These are phyloP conservation scores for Pichia kudriavzevii DNA, from an alignment of 1,139 yeast genomes.

Conservation along the genomic window DNA sequence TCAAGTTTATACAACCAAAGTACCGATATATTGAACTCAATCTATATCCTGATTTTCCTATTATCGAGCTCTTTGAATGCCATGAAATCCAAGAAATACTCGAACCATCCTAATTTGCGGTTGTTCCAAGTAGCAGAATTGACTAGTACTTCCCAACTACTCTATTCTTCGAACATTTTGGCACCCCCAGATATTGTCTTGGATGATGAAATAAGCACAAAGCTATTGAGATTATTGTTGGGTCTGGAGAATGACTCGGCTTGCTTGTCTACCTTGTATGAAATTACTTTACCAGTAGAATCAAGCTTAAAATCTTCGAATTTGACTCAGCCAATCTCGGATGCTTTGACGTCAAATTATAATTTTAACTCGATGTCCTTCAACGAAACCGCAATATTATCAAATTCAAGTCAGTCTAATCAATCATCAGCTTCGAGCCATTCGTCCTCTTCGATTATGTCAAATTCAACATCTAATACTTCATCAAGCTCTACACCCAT, in stretches of 20 bases:
- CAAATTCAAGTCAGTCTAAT: background rate
- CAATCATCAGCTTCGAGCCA: background rate
- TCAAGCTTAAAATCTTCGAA: too few species aligned
- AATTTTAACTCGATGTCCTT: conserved; percentile 1
- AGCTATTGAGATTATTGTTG: conserved; percentile 6
- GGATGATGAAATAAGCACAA: conserved; percentile 3
- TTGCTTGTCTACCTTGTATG: conserved; percentile 6
- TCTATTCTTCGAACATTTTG: conserved; percentile 6
- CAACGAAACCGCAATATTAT: background rate
- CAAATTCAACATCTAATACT: background rate
- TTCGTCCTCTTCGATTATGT: background rate
- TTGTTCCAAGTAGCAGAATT: conserved; percentile 10
- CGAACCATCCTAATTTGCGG: conserved; percentile 3
- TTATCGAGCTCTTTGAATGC: conserved; percentile 8
- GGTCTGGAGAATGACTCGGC: conserved; percentile 8
- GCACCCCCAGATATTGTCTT: conserved; percentile 3
- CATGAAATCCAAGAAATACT: conserved; percentile 8
- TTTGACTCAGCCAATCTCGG: conserved; percentile 1
- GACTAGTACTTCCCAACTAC: conserved; percentile 8
- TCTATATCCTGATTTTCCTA: conserved; percentile 8
- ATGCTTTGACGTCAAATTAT: background rate
- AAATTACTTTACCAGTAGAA: too few species aligned
- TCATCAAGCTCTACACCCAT: background rate
- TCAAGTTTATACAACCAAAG: conserved; percentile 6
- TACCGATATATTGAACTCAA: conserved; percentile 9